Evolutionary conservation across 2,329 filamentous ascomycete species (phyloP), one percentile per base, ranked within the genome.

Genomic region (Fusarium xyrophilum): DNA sequence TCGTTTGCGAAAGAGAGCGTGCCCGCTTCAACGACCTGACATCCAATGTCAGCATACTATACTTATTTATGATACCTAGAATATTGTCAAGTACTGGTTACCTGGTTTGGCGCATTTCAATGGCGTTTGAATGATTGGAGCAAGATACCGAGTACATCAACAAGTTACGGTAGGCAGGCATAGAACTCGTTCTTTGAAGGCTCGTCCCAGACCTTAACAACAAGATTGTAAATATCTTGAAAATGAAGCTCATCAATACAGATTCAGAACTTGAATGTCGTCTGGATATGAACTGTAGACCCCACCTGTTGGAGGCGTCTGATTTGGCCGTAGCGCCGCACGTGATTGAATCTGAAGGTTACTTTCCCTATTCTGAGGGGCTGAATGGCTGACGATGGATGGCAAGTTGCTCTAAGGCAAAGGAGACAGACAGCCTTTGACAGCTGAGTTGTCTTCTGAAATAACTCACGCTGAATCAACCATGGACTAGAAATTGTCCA

Each of bases 1-100:
- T 86, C 85, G 28, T 91, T 89, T 77, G 84, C 83, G 42, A 84
- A 79, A 70, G 81, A 83, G 53, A 68, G 55, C 53, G 63, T 59
- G 47, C 55, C 73, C 42, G 65, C 56, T 47, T 51, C 69, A 38
- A 46, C 71, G 35, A 60, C 64, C 38, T 73, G 58, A 71, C 36
- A 43, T 30, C 27, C 27, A 46, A 46, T 27, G 54, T 55, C 54
- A 60, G 53, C 63, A 59, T 44, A 27, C 23, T 43, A 43, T 27
- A 27, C 17, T 27, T 43, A n/a, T 59, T 53, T 54, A 73, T 63
- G 63, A 73, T 69, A 69, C 62, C 60, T 63, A 55, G 57, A 56
- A 63, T 44, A 39, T 54, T 38, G 50, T 58, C 51, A 38, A 60
- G 52, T 59, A 43, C 50, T 65, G 50, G 33, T 50, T 60, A 53